Evolutionary conservation across 176 grass and related monocot species (phyloP).

Genomic region (Raddia guianensis): DNA sequence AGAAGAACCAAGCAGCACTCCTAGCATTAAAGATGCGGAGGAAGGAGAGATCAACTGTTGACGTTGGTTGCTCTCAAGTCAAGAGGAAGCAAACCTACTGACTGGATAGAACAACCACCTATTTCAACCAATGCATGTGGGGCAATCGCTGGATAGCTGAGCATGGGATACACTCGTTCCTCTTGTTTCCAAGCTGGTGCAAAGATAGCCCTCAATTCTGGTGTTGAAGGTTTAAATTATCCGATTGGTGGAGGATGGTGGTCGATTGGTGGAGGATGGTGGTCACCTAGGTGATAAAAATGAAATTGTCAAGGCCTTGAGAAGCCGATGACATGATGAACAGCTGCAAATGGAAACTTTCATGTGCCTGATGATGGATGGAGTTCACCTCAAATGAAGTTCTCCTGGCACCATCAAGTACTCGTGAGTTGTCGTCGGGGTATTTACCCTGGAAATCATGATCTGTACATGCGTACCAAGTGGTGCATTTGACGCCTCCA

Average conservation of each 20-base stretch:
- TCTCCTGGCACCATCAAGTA: not conserved
- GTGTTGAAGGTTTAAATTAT: not conserved
- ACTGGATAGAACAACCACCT: not conserved
- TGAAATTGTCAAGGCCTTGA: not conserved
- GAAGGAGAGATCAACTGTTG: conserved; percentile 72
- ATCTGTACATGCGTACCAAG: conserved; percentile 9
- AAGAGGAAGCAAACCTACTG: conserved; percentile 12
- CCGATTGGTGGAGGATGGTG: not conserved
- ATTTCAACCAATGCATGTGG: not conserved
- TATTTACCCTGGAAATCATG: not conserved
- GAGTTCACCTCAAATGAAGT: conserved; percentile 15
- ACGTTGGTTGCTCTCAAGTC: conserved; percentile 20
- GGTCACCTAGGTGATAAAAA: not conserved
- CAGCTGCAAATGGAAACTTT: conserved; percentile 21
- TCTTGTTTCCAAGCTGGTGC: not conserved
- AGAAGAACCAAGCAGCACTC: conserved; percentile 55
- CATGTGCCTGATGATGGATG: not conserved
- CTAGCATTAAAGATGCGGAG: conserved; percentile 51
- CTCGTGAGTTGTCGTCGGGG: not conserved
- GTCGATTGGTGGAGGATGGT: conserved; percentile 6
- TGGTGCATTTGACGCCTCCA: conserved; percentile 11
- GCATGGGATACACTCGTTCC: not conserved
- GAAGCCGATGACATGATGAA: not conserved
- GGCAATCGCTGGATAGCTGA: conserved; percentile 11
- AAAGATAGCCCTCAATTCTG: conserved; percentile 11